Conservation (phyloP, 306 rosid genomes). For the Vicia villosa region DNA sequence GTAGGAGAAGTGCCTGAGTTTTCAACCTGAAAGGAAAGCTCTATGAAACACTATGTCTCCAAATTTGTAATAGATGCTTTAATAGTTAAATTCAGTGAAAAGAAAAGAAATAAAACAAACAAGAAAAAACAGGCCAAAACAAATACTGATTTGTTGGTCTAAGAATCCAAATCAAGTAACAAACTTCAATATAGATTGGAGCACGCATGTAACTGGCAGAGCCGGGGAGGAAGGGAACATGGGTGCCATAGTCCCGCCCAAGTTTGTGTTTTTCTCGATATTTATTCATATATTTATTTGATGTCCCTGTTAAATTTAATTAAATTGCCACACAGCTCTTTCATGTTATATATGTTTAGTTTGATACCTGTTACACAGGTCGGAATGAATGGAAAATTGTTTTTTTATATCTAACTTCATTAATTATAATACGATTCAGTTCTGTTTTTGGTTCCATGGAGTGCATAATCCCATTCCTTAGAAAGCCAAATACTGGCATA, state of each 20-base stretch:
- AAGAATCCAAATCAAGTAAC: slow-evolving; percentile 17
- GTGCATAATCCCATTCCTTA: not conserved
- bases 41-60: slow-evolving; percentile 30
- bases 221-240: not conserved
- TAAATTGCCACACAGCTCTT: not conserved
- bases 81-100: slow-evolving; percentile 1
- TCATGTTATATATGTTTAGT: slow-evolving; percentile 7
- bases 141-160: slow-evolving; percentile 11
- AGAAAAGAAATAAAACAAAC: slow-evolving; percentile 14
- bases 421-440: slow-evolving; percentile 2
- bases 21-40: slow-evolving; percentile 68
- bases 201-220: not conserved
- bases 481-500: not conserved
- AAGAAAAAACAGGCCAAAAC: slow-evolving; percentile 1
- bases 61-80: slow-evolving; percentile 15
- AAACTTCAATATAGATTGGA: slow-evolving; percentile 10
- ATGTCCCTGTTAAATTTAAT: not conserved
- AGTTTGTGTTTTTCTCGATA: not conserved
- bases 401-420: not conserved
- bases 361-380: not conserved
- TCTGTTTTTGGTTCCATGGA: not conserved
- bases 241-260: not conserved
- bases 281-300: not conserved
- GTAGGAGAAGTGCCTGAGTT: slow-evolving; percentile 69
- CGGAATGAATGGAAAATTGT: not conserved